Conservation (phyloP, 345 rosid genomes). For the Pistacia atlantica region DNA sequence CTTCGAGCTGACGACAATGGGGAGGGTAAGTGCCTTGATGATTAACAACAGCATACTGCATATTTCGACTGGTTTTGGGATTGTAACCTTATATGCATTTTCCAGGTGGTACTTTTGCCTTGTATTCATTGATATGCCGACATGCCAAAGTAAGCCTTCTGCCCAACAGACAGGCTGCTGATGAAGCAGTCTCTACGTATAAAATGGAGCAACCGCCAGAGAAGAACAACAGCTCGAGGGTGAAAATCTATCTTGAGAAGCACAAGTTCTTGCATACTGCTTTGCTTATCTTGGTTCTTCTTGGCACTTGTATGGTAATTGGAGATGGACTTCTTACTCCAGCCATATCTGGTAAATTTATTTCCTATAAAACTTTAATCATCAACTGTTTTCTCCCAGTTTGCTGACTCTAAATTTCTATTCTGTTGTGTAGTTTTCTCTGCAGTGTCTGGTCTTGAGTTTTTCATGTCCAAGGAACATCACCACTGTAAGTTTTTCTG, state of each 20-base stretch:
- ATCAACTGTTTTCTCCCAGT: not conserved
- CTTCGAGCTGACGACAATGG: conserved; percentile 98
- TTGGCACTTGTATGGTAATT: conserved; percentile 99
- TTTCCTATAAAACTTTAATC: conserved; percentile 2
- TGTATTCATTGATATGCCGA: conserved; percentile 90
- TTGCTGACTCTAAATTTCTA: conserved; percentile 11
- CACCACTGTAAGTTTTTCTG: conserved; percentile 74
- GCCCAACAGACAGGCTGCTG: conserved; percentile 90
- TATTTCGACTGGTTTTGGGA: not conserved
- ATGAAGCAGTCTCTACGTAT: conserved; percentile 96
- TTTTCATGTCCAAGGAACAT: conserved; percentile 87
- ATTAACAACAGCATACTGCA: not conserved
- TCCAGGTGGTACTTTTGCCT: conserved; percentile 94
- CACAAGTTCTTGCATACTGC: conserved; percentile 86
- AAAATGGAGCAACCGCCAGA: conserved; percentile 78
- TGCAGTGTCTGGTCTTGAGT: conserved; percentile 96
- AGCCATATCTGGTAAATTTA: conserved; percentile 81
- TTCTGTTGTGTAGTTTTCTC: conserved; percentile 66
- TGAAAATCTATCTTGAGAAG: conserved; percentile 76
- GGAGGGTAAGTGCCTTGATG: conserved; percentile 60
- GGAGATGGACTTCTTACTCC: conserved; percentile 99
- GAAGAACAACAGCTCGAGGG: conserved; percentile 59
- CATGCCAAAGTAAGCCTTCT: conserved; percentile 93
- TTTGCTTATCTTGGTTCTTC: conserved; percentile 87
- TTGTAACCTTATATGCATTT: conserved; percentile 16